Conservation (phyloP, 495 filamentous ascomycete species). For the Podospora tetraspora region DNA sequence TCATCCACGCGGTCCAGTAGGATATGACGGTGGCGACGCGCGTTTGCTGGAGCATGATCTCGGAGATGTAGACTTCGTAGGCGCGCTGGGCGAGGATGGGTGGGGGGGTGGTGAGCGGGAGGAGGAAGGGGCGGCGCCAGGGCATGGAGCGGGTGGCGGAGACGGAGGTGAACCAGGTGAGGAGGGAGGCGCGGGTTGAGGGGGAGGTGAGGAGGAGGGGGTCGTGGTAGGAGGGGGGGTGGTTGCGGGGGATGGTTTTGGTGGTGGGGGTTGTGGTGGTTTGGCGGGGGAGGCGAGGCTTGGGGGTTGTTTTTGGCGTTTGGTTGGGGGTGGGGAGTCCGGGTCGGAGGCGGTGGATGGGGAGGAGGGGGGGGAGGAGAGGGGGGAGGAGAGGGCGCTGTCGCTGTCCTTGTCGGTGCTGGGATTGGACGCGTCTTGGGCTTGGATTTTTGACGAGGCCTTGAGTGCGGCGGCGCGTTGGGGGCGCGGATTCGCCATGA, state of each 20-base stretch:
- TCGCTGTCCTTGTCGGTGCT: not conserved
- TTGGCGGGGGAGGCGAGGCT: not conserved
- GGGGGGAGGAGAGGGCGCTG: not conserved
- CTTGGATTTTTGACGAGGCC: not conserved
- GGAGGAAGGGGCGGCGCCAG: constrained; percentile 43
- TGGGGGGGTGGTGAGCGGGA: constrained; percentile 11
- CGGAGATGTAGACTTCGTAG: constrained; percentile 49
- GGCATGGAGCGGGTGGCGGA: constrained; percentile 39
- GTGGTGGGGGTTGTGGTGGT: not conserved
- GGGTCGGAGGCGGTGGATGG: not conserved
- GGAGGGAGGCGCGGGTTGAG: constrained; percentile 25
- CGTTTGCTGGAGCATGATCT: constrained; percentile 49
- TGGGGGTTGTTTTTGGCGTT: not conserved
- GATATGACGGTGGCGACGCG: constrained; percentile 40
- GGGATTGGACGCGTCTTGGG: not conserved
- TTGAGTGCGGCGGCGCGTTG: constrained; percentile 1
- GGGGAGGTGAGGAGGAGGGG: constrained; percentile 36
- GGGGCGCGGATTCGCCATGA: not conserved
- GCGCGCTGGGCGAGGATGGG: constrained; percentile 34
- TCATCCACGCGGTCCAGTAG: constrained; percentile 45
- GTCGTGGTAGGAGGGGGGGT: constrained; percentile 34
- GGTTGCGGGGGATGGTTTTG: constrained; percentile 13
- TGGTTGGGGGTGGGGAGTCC: not conserved
- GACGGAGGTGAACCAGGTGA: constrained; percentile 38
- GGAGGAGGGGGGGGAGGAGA: not conserved